Evolutionary conservation across 305 asterid genomes (phyloP).

Genomic region (Solanum chacoense): DNA sequence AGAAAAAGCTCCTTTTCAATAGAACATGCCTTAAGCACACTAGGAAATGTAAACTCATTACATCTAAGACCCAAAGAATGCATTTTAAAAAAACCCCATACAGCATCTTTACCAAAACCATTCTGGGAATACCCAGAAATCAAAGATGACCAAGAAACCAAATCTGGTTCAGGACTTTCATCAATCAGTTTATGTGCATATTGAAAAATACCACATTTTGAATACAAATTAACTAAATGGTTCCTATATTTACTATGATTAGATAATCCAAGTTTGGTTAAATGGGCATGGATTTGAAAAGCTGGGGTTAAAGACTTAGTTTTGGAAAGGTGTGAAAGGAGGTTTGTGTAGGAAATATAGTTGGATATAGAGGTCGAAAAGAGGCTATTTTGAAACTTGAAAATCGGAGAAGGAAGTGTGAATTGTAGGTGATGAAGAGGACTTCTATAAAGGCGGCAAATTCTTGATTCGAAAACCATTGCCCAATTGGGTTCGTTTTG

Average conservation of each 20-base stretch:
- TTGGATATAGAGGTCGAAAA: not conserved
- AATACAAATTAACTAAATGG: conserved; percentile 51
- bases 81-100: conserved; percentile 42
- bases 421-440: not conserved
- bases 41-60: conserved; percentile 21
- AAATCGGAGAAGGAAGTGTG: not conserved
- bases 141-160: conserved; percentile 82
- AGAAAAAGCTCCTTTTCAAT: not conserved
- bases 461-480: not conserved
- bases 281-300: conserved; percentile 53
- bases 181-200: conserved; percentile 56
- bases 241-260: conserved; percentile 36
- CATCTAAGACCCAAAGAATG: conserved; percentile 48
- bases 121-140: conserved; percentile 69
- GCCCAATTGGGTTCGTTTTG: not conserved
- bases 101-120: conserved; percentile 58
- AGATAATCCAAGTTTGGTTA: conserved; percentile 32
- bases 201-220: conserved; percentile 39
- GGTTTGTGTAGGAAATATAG: conserved; percentile 5
- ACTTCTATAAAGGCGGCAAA: not conserved
- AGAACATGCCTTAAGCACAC: conserved; percentile 76
- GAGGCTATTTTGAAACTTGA: not conserved
- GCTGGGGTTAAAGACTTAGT: conserved; percentile 41
- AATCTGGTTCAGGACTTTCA: conserved; percentile 60
- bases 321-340: conserved; percentile 7